These are phyloP conservation scores for Chaetoceros tenuissimus DNA, from an alignment of 108 stramenopile genomes.

Conservation along the genomic window DNA sequence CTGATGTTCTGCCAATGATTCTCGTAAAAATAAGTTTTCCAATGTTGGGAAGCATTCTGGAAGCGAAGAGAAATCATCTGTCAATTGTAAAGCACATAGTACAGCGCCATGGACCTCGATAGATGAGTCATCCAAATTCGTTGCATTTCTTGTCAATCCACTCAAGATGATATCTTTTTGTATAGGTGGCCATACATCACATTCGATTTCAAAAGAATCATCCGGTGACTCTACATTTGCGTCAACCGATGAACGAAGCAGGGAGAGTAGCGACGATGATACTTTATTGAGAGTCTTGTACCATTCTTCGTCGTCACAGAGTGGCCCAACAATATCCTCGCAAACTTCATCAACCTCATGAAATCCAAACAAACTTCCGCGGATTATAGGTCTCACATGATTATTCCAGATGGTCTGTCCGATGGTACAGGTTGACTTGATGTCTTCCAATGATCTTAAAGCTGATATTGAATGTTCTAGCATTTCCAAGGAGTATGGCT, in stretches of 20 bases:
- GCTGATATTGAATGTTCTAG: constrained; percentile 37
- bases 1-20: constrained; percentile 32
- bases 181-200: constrained; percentile 54
- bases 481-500: constrained; percentile 32
- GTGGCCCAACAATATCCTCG: constrained; percentile 34
- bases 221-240: neutral
- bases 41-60: constrained; percentile 46
- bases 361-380: constrained; percentile 68
- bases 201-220: neutral
- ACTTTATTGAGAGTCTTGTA: constrained; percentile 30
- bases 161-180: constrained; percentile 40
- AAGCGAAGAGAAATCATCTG: constrained; percentile 30
- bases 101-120: constrained; percentile 53
- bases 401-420: constrained; percentile 63
- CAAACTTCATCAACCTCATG: constrained; percentile 56
- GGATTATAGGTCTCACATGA: constrained; percentile 47
- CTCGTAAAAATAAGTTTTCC: constrained; percentile 35
- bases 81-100: constrained; percentile 45
- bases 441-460: constrained; percentile 34
- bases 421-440: constrained; percentile 21
- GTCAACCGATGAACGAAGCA: constrained; percentile 12
- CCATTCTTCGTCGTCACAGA: constrained; percentile 51
- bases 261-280: constrained; percentile 15
- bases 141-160: constrained; percentile 26
- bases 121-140: constrained; percentile 21